Evolutionary conservation across 805 yeast species (phyloP).

Genomic region (Cyberlindnera maritima): DNA sequence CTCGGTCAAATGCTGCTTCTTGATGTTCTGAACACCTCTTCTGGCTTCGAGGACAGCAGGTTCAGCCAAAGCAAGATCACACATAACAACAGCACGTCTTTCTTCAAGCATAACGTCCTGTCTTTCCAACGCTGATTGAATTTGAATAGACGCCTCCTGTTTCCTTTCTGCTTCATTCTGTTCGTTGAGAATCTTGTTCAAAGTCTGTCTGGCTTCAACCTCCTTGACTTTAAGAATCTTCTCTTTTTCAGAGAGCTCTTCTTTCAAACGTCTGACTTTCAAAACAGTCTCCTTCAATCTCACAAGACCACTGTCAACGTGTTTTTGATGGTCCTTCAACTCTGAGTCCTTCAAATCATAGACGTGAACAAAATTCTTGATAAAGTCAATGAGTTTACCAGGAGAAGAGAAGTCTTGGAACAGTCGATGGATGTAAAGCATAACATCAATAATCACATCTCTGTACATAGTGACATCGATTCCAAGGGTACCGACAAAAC

Average conservation of each 20-base stretch:
- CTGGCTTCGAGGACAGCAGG: conserved; percentile 86
- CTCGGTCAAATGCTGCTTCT: conserved; percentile 89
- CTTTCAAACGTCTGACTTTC: conserved; percentile 60
- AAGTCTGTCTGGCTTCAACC: conserved; percentile 63
- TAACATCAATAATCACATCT: conserved; percentile 44
- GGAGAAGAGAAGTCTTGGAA: conserved; percentile 39
- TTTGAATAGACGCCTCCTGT: conserved; percentile 77
- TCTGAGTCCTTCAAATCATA: conserved; percentile 43
- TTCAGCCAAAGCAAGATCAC: conserved; percentile 72
- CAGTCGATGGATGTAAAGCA: conserved; percentile 45
- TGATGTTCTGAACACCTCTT: conserved; percentile 85
- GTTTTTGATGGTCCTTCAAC: conserved; percentile 66
- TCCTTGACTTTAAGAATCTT: conserved; percentile 52
- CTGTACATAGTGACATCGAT: conserved; percentile 29
- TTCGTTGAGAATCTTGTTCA: conserved; percentile 72
- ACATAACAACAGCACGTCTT: conserved; percentile 52
- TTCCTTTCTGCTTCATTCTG: conserved; percentile 93
- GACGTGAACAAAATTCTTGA: conserved; percentile 41
- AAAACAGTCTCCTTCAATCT: conserved; percentile 74
- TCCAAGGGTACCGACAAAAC: conserved; percentile 11
- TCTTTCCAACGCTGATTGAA: conserved; percentile 62
- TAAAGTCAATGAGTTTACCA: conserved; percentile 50
- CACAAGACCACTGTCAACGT: conserved; percentile 69
- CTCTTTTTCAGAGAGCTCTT: conserved; percentile 52
- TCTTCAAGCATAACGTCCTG: conserved; percentile 62